A percentile compares a stretch with the other conserved stretches of the same genome.
Conservation (phyloP, 345 rosid genomes). For the Draba incana region DNA sequence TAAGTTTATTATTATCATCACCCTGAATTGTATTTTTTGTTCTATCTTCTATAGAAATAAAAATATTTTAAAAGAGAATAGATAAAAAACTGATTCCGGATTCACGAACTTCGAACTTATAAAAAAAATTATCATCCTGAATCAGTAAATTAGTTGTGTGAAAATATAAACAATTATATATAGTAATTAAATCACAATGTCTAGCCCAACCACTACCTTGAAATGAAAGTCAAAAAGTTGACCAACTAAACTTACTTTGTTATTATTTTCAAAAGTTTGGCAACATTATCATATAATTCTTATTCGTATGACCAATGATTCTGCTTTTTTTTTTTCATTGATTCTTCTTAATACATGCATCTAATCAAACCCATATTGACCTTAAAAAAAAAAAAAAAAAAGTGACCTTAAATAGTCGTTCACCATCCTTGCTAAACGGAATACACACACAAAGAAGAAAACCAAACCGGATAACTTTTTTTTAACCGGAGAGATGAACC, state of each 20-base stretch:
- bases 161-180: not conserved
- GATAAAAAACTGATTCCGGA: too few relatives aligned
- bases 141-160: not conserved
- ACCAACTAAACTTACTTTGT: not conserved
- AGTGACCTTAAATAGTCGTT: constrained; percentile 11
- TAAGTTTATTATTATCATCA: too few relatives aligned
- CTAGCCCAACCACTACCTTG: not conserved
- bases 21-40: too few relatives aligned
- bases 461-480: not conserved
- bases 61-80: too few relatives aligned
- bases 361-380: not conserved
- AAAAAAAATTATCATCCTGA: not conserved
- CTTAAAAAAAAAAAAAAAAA: too few relatives aligned
- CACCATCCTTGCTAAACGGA: constrained; percentile 14
- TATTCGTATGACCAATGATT: not conserved
- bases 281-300: not conserved
- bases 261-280: not conserved
- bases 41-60: too few relatives aligned
- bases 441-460: not conserved
- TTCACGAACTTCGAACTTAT: too few relatives aligned
- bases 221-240: constrained; percentile 9
- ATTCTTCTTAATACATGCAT: constrained; percentile 1
- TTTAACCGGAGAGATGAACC: constrained; percentile 34
- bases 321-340: too few relatives aligned
- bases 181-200: not conserved